phyloP scores from a whole-genome alignment of 306 rosid genomes.

The Rosa chinensis region DNA sequence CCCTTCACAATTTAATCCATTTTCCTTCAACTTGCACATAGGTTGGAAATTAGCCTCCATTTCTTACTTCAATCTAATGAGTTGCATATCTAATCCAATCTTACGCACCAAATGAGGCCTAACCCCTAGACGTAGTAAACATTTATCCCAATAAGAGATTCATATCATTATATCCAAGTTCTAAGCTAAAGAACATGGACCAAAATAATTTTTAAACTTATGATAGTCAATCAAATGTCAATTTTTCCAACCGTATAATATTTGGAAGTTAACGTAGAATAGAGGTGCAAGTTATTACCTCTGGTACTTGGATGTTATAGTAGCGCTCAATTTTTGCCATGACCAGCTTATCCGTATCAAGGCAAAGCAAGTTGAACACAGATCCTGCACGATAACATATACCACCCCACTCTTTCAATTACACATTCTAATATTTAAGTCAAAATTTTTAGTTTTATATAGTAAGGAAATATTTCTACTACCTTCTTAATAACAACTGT shows the following conservation, averaged over 20 bases:
- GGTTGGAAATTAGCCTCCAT: background rate
- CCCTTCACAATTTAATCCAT: background rate
- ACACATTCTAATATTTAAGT: background rate
- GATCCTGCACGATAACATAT: conserved; percentile 17
- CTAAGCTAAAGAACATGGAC: background rate
- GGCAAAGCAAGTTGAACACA: conserved; percentile 24
- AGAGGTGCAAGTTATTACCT: conserved; percentile 9
- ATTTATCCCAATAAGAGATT: background rate
- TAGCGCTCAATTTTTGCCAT: conserved; percentile 19
- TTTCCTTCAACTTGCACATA: background rate
- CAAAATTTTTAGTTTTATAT: background rate
- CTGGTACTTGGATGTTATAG: conserved; percentile 11
- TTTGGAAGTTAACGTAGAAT: background rate
- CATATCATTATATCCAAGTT: background rate
- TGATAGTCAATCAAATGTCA: background rate
- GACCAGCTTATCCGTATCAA: background rate
- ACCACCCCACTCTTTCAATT: background rate
- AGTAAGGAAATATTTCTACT: background rate
- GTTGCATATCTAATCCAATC: background rate
- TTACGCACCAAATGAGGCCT: background rate
- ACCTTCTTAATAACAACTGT: background rate
- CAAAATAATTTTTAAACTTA: background rate
- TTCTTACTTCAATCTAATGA: background rate
- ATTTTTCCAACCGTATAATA: background rate
- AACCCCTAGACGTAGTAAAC: background rate